These are phyloP conservation scores for Geranomyces michiganensis DNA, from an alignment of 192 early-diverging fungal species.

Conservation along the genomic window DNA sequence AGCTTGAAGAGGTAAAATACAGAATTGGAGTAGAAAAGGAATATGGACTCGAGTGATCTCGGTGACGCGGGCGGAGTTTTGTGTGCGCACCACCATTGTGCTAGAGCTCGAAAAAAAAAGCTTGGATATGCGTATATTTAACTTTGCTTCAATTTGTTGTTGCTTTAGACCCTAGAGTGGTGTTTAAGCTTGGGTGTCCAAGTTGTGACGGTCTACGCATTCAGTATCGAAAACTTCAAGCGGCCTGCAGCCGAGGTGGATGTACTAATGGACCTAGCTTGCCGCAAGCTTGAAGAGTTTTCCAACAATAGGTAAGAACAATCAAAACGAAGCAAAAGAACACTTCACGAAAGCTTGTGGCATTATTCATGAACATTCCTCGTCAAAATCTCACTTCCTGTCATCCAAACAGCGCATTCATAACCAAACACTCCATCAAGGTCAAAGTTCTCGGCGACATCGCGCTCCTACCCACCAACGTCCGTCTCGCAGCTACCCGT, in stretches of 20 bases:
- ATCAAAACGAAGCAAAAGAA: too few species aligned
- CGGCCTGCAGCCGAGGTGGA: constrained; percentile 83
- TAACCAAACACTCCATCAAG: constrained; percentile 63
- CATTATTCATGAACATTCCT: too few species aligned
- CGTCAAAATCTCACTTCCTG: too few species aligned
- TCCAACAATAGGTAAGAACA: constrained; percentile 62
- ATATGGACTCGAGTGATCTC: too few species aligned
- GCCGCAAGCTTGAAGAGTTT: constrained; percentile 76
- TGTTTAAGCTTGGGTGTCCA: constrained; percentile 85
- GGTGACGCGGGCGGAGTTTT: too few species aligned
- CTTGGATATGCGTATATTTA: neutral
- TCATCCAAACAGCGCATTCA: too few species aligned
- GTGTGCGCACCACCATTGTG: too few species aligned
- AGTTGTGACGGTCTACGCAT: constrained; percentile 92
- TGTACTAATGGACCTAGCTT: constrained; percentile 79
- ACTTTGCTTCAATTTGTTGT: neutral
- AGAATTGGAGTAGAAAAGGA: too few species aligned
- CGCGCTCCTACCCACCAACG: constrained; percentile 66
- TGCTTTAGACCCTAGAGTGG: constrained; percentile 74
- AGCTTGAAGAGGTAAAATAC: constrained; percentile 73
- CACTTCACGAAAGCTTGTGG: too few species aligned
- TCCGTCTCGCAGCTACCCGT: constrained; percentile 60
- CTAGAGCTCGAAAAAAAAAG: too few species aligned
- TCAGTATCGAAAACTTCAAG: constrained; percentile 98
- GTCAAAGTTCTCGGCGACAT: constrained; percentile 83